These are phyloP conservation scores for Wickerhamomyces silvicola DNA, from an alignment of 805 yeast genomes.

Conservation along the genomic window DNA sequence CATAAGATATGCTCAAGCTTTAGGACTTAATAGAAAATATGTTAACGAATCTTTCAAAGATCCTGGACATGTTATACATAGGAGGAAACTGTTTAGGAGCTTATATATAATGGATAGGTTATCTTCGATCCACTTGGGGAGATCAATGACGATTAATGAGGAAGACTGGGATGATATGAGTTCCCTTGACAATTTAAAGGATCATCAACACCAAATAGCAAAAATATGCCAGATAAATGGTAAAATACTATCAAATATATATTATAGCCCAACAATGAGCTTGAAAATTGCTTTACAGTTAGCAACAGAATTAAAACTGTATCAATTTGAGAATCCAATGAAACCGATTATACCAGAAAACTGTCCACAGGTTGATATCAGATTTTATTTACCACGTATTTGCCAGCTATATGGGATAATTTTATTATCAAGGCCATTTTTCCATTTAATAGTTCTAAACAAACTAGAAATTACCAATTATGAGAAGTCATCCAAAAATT, in stretches of 20 bases:
- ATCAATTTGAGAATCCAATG: constrained; percentile 28
- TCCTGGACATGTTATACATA: constrained; percentile 18
- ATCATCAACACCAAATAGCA: constrained; percentile 25
- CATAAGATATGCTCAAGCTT: constrained; percentile 35
- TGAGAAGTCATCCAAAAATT: constrained; percentile 10
- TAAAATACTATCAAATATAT: constrained; percentile 26
- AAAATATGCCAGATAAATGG: constrained; percentile 26
- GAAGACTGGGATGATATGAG: constrained; percentile 33
- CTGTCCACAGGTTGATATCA: constrained; percentile 17
- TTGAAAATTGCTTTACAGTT: constrained; percentile 27
- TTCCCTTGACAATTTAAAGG: constrained; percentile 13
- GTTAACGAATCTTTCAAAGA: constrained; percentile 33
- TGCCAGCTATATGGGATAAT: constrained; percentile 31
- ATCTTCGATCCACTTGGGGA: constrained; percentile 29
- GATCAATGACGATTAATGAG: constrained; percentile 31
- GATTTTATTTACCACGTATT: constrained; percentile 27
- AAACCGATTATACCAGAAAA: constrained; percentile 23
- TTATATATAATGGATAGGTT: constrained; percentile 30
- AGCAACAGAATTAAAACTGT: constrained; percentile 29
- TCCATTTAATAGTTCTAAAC: constrained; percentile 26
- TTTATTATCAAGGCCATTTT: constrained; percentile 36
- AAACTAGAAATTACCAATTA: constrained; percentile 16
- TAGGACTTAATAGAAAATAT: constrained; percentile 34
- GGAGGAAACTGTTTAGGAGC: constrained; percentile 31
- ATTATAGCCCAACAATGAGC: constrained; percentile 26